A percentile compares a stretch with the other conserved stretches of the same genome.
Evolutionary conservation across 1,139 yeast species (phyloP).

Genomic region (Sugiyamaella pinicola): DNA sequence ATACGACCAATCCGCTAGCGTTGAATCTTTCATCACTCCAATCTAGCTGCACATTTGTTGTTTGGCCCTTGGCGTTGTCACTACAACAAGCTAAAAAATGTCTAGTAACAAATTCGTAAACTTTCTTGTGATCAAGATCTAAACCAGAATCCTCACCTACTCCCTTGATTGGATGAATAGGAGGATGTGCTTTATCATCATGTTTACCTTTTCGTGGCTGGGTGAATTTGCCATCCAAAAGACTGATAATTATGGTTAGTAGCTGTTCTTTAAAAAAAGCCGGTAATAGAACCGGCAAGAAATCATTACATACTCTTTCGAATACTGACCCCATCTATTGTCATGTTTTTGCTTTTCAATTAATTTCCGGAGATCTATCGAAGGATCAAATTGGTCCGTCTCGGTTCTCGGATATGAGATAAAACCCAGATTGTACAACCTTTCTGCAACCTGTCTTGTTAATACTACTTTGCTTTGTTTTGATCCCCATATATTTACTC

Average conservation of each 20-base stretch:
- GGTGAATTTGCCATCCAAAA: slow-evolving; percentile 47
- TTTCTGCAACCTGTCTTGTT: slow-evolving; percentile 58
- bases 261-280: slow-evolving; percentile 33
- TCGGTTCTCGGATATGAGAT: slow-evolving; percentile 97
- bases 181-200: slow-evolving; percentile 97
- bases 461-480: not conserved
- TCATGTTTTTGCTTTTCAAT: slow-evolving; percentile 60
- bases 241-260: slow-evolving; percentile 17
- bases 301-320: slow-evolving; percentile 38
- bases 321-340: slow-evolving; percentile 54
- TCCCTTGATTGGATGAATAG: slow-evolving; percentile 80
- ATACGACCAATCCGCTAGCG: slow-evolving; percentile 71
- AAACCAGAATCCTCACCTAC: slow-evolving; percentile 34
- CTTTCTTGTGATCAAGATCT: slow-evolving; percentile 56
- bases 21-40: slow-evolving; percentile 81
- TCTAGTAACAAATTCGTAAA: slow-evolving; percentile 84
- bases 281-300: too few species aligned
- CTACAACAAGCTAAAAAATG: slow-evolving; percentile 93
- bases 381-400: slow-evolving; percentile 79
- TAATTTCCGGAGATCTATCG: slow-evolving; percentile 67
- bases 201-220: slow-evolving; percentile 77
- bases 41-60: slow-evolving; percentile 60
- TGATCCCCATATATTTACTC: slow-evolving; percentile 28
- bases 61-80: slow-evolving; percentile 79
- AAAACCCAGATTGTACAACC: slow-evolving; percentile 79